These are phyloP conservation scores for Leishmania lainsoni DNA, from an alignment of 208 protist species.

Conservation along the genomic window DNA sequence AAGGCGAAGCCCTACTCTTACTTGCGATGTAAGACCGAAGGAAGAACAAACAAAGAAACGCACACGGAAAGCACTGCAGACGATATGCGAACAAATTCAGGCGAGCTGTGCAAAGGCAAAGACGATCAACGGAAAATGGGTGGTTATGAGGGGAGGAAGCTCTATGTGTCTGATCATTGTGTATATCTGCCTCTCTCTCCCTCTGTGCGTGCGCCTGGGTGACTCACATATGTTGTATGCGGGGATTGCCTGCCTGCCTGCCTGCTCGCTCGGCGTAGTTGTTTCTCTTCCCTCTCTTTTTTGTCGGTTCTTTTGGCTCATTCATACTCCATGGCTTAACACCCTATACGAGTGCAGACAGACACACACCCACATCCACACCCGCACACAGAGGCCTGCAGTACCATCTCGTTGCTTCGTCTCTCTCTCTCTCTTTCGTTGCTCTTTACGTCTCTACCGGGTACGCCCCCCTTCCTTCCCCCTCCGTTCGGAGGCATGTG, in stretches of 20 bases:
- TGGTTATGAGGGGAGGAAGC: background rate
- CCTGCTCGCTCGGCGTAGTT: background rate
- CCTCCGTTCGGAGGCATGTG: background rate
- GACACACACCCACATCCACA: background rate
- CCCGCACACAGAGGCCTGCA: background rate
- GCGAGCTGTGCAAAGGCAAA: background rate
- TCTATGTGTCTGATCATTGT: background rate
- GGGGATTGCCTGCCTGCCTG: background rate
- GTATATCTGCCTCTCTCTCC: background rate
- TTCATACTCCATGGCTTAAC: background rate
- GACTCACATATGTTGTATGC: background rate
- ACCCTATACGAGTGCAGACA: background rate
- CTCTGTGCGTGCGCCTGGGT: background rate
- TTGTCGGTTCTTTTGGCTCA: background rate
- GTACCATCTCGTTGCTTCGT: background rate
- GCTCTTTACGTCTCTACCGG: background rate
- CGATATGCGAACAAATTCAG: background rate
- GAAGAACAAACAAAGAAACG: too few species aligned
- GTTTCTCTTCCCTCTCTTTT: background rate
- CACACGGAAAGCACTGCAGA: background rate
- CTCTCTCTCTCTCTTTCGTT: too few species aligned
- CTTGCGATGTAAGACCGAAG: background rate
- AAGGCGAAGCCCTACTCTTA: background rate
- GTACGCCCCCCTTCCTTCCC: background rate
- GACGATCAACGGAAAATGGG: background rate